These are phyloP conservation scores for Sporobolomyces phaffii DNA, from an alignment of 768 basidiomycete species.

Conservation along the genomic window DNA sequence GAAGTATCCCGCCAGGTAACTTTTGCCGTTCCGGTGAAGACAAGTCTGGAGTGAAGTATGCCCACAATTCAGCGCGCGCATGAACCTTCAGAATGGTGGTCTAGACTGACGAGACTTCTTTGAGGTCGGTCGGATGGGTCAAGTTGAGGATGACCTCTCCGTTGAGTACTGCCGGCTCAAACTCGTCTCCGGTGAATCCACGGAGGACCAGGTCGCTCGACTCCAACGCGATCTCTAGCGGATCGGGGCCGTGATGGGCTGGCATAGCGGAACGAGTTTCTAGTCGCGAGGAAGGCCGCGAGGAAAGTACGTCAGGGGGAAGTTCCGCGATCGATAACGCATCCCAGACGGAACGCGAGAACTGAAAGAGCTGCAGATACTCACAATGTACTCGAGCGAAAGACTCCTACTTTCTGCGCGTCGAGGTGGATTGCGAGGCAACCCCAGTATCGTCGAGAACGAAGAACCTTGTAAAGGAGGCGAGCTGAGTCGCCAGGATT, in stretches of 20 bases:
- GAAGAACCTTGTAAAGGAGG: too few relatives aligned
- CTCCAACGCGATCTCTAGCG: constrained; percentile 69
- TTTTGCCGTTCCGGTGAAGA: constrained; percentile 58
- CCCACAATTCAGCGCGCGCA: too few relatives aligned
- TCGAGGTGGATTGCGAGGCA: neutral
- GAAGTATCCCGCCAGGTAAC: constrained; percentile 40
- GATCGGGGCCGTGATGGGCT: constrained; percentile 27
- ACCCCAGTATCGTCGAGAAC: too few relatives aligned
- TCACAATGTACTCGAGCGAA: neutral
- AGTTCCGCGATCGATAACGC: neutral
- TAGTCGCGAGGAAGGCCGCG: neutral
- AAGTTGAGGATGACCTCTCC: constrained; percentile 77
- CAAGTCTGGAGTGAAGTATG: constrained; percentile 57
- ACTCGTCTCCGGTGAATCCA: constrained; percentile 59
- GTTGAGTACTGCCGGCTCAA: constrained; percentile 71
- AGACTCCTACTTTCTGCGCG: neutral
- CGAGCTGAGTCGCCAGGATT: neutral
- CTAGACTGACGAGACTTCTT: constrained; percentile 40
- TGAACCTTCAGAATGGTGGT: too few relatives aligned
- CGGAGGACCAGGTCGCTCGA: constrained; percentile 63
- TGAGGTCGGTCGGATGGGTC: constrained; percentile 66
- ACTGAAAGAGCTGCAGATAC: neutral
- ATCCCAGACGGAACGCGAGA: neutral
- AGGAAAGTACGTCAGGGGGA: constrained; percentile 2
- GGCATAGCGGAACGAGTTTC: neutral